Base-by-base conservation (phyloP, 2,329 filamentous ascomycete species). In the Ceratocystis lukuohia region DNA sequence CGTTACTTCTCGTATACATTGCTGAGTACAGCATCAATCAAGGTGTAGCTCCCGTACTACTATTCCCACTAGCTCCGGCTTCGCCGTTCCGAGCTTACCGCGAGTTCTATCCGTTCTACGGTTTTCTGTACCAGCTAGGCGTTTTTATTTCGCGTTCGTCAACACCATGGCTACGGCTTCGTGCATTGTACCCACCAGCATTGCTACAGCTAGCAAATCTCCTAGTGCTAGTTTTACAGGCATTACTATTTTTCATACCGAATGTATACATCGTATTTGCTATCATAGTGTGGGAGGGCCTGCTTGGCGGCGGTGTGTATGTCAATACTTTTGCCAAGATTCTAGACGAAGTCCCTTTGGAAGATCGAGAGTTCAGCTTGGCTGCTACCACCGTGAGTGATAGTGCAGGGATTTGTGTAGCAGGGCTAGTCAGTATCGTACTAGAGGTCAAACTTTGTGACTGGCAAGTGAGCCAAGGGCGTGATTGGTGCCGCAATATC, bases 21-120 rank as follows among this genome's bases (percentile, higher is more conserved):
- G 91, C 92, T 66, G 94, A 99, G 78, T 99, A 99, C 74, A 74
- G 89, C 66, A 96, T 97, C 76, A 97, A 97, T 77, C 92, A 96
- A 77, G 93, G 92, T 45, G 91, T 97, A 0, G 81, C 91, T 0
- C 93, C 94, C 0, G 96, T 91, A 0, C 79, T 97, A 0, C 82
- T 99, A 3, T 99, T 96, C 73, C 91, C 92, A 0, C 79, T 96
- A 0, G 73, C 80, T 0, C 56, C 56, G 17, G 76, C 82, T 10
- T 88, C 89, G 0, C 94, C 94, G 0, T 97, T 97, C 74, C 77
- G 79, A 41, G 84, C 90, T 70, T 94, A 86, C 74, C 87, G 93
- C 50, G 88, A 87, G 41, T 97, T 96, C 74, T 99, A 99, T 72
- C 92, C 93, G 0, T 90, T 93, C 69, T 99, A 99, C 75, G 88